Base-by-base conservation (phyloP, 2,329 filamentous ascomycete species). In the Venturia oleaginea region DNA sequence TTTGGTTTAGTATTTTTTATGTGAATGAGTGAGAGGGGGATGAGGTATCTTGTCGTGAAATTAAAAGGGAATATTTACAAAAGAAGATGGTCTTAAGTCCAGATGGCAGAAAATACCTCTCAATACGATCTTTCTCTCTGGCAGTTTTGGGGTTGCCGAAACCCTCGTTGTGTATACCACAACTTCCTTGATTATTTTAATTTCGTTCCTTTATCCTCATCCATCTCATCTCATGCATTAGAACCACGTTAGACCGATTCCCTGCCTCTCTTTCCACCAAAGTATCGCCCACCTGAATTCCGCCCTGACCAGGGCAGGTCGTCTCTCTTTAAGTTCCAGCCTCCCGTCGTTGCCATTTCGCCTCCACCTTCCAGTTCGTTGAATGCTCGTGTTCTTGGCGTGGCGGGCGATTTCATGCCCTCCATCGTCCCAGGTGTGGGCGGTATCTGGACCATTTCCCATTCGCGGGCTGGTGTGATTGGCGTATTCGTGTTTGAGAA, bases 371-470 rank as follows among this genome's bases (percentile, higher is more conserved):
- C 57, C 59, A 88, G 76, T 15, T 82, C 81, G 70, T 88, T 81
- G 72, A 90, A 90, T 1, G 87, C 87, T 72, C 84, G 80, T 19
- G 87, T 89, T 68, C 87, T 75, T 6, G 86, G 87, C 7, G 86
- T 89, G 67, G 81, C 88, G 7, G 63, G 64, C 43, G 71, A 72
- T 57, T 68, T 66, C 59, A 66, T 65, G 6, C 65, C 62, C 30
- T 66, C 65, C 4, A 70, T 70, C 37, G 70, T 71, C 30, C 74
- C 75, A 24, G 76, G 76, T 37, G 84, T 80, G 67, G 76, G 77
- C 5, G 72, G 73, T 59, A 76, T 70, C 46, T 71, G 62, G 64
- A 82, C 80, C 81, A 86, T 82, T 76, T 88, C 86, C 80, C 81
- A 85, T 66, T 77, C 74, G 66, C 79, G 76, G 57, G 79, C 76